A percentile compares a stretch with the other conserved stretches of the same genome.
Conservation (phyloP, 352 stramenopile genomes). For the Thraustochytrium sp. region DNA sequence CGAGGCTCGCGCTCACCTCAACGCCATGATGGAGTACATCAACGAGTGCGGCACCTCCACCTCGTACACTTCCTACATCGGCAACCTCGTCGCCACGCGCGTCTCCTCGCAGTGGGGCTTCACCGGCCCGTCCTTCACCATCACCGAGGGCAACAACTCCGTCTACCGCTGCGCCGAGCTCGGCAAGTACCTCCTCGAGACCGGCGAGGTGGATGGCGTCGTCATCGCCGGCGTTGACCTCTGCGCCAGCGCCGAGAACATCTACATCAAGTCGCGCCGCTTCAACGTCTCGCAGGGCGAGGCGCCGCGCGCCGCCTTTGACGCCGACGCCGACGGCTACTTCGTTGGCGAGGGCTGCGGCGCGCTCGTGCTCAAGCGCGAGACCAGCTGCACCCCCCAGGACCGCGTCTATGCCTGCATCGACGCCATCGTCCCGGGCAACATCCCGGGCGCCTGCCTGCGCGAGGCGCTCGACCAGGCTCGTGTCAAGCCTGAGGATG, state of each 20-base stretch:
- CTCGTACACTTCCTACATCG: constrained; percentile 30
- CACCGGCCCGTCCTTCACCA: constrained; percentile 4
- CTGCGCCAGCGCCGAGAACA: background rate
- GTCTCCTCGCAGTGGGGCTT: constrained; percentile 15
- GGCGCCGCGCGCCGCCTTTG: constrained; percentile 49
- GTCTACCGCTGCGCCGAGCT: constrained; percentile 23
- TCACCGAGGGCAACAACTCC: constrained; percentile 40
- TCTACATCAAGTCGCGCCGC: constrained; percentile 11
- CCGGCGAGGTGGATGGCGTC: constrained; percentile 1
- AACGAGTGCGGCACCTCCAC: constrained; percentile 10
- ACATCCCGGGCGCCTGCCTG: background rate
- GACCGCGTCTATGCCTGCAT: constrained; percentile 9
- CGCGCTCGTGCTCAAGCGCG: constrained; percentile 50
- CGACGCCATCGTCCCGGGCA: constrained; percentile 6
- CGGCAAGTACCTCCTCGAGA: constrained; percentile 20
- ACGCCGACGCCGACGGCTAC: constrained; percentile 53
- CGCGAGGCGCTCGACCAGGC: constrained; percentile 5
- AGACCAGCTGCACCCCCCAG: background rate
- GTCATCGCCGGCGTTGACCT: constrained; percentile 26
- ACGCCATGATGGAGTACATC: constrained; percentile 21
- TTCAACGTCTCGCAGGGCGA: background rate
- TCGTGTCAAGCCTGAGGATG: background rate
- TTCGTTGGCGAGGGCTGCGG: constrained; percentile 55
- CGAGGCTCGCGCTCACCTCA: background rate
- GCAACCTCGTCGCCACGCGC: constrained; percentile 26